Evolutionary conservation across 495 filamentous ascomycete genomes (phyloP).

Genomic region (Penicillium dipodomyicola): DNA sequence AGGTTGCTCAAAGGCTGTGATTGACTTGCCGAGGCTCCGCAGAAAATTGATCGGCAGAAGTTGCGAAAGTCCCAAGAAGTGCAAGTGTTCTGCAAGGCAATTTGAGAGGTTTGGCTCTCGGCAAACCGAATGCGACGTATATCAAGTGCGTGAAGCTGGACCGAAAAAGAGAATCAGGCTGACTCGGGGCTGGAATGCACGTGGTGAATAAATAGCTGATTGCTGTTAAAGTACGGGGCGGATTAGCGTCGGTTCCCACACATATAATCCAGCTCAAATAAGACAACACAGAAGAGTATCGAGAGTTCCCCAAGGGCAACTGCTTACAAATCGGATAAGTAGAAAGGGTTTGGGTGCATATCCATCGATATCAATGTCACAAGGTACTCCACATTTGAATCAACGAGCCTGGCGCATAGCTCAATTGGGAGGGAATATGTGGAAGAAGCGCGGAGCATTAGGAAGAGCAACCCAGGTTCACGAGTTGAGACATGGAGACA

Average conservation of each 20-base stretch:
- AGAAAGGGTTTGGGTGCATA: background rate
- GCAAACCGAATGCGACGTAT: background rate
- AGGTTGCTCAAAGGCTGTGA: background rate
- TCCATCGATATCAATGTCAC: background rate
- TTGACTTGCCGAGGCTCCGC: conserved; percentile 1
- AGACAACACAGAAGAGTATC: background rate
- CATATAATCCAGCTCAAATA: background rate
- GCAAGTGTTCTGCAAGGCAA: background rate
- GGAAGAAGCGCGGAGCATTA: conserved; percentile 9
- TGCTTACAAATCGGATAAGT: background rate
- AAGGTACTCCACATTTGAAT: conserved; percentile 1
- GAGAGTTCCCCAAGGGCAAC: background rate
- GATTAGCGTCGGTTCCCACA: conserved; percentile 1
- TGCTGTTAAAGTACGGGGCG: background rate
- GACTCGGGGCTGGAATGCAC: background rate
- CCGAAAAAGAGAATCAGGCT: background rate
- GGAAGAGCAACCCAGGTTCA: conserved; percentile 2
- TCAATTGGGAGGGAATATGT: conserved; percentile 5
- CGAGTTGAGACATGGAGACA: conserved; percentile 21
- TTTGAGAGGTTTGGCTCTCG: background rate
- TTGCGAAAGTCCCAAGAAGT: background rate
- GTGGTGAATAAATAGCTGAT: background rate
- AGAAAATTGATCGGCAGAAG: background rate
- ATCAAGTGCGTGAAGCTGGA: background rate
- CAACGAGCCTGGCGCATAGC: conserved; percentile 8